Conservation (phyloP, 1,139 yeast species). For the Magnusiomyces paraingens region DNA sequence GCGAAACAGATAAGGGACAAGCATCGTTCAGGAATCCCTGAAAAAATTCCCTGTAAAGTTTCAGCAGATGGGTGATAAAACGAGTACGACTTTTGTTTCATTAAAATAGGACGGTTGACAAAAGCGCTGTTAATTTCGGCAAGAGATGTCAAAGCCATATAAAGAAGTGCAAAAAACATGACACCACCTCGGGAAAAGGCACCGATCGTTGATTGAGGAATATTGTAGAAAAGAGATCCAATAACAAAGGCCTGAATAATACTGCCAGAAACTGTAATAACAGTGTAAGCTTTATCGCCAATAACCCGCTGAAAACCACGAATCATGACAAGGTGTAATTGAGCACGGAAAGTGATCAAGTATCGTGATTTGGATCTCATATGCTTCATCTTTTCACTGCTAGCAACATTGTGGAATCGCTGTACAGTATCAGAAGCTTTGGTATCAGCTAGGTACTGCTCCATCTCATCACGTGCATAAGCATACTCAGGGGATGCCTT, state of each 20-base stretch:
- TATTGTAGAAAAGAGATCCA: constrained; percentile 50
- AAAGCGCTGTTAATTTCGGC: constrained; percentile 40
- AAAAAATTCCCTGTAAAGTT: constrained; percentile 35
- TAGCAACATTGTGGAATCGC: constrained; percentile 12
- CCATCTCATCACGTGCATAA: constrained; percentile 35
- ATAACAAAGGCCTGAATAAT: constrained; percentile 46
- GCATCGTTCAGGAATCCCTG: constrained; percentile 35
- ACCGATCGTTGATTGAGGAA: constrained; percentile 42
- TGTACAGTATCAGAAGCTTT: constrained; percentile 34
- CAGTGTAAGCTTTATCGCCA: constrained; percentile 48
- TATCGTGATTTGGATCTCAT: constrained; percentile 31
- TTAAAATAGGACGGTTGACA: constrained; percentile 36
- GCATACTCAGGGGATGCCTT: constrained; percentile 43
- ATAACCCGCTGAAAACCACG: constrained; percentile 50
- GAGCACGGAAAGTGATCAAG: constrained; percentile 33
- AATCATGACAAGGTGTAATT: constrained; percentile 31
- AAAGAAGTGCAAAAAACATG: constrained; percentile 38
- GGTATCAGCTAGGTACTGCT: constrained; percentile 36
- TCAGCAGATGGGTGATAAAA: constrained; percentile 43
- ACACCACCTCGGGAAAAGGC: constrained; percentile 48
- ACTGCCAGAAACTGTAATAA: constrained; percentile 44
- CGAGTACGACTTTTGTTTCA: constrained; percentile 40
- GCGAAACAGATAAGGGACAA: constrained; percentile 31
- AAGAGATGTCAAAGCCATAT: constrained; percentile 38
- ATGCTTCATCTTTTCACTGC: constrained; percentile 28